A percentile compares a stretch with the other conserved stretches of the same genome.
Conservation (phyloP, 2,329 filamentous ascomycete genomes). For the Alternaria sp. region DNA sequence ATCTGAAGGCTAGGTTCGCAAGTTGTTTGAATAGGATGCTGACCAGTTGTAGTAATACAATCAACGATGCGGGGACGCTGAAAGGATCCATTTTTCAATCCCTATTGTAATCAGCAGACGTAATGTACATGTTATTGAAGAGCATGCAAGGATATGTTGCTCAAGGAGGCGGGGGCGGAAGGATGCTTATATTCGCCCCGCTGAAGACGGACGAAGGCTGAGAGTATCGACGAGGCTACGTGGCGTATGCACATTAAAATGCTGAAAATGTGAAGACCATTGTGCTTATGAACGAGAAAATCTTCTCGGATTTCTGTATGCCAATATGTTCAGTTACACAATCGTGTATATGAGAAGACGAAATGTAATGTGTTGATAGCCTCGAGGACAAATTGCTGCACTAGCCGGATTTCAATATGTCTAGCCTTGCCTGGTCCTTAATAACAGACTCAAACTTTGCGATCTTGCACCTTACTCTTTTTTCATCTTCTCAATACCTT, state of each 20-base stretch:
- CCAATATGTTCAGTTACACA: no score
- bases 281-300: no score
- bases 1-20: no score
- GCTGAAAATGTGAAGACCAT: not conserved
- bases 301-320: no score
- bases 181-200: not conserved
- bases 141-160: not conserved
- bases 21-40: no score
- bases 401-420: constrained; percentile 2
- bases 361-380: no score
- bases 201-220: not conserved
- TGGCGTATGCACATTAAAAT: not conserved
- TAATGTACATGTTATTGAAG: no score
- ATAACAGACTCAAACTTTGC: constrained; percentile 37
- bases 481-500: constrained; percentile 59
- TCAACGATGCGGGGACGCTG: no score
- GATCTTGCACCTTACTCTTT: constrained; percentile 53
- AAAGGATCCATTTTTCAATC: no score
- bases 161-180: not conserved
- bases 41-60: no score
- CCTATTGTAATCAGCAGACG: no score
- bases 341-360: no score
- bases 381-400: not conserved
- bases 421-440: constrained; percentile 51
- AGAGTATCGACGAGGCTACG: not conserved